Conservation (phyloP, 495 filamentous ascomycete genomes). For the Annulohypoxylon moriforme region DNA sequence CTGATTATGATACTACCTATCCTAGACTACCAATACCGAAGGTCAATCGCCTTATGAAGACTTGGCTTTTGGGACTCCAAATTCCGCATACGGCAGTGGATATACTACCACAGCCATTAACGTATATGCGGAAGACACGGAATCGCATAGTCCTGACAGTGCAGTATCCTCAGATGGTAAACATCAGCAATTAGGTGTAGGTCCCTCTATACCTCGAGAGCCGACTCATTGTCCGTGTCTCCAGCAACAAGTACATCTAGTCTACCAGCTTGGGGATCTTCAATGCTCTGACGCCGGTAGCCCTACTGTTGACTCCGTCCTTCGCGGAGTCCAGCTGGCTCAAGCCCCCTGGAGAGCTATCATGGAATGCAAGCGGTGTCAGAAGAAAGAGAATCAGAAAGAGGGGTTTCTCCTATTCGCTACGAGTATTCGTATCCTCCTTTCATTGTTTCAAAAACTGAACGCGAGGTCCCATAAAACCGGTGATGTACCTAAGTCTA, state of each 20-base stretch:
- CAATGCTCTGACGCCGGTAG: background rate
- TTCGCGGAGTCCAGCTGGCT: conserved; percentile 4
- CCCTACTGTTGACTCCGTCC: background rate
- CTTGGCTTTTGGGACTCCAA: background rate
- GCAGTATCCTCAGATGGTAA: background rate
- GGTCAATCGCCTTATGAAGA: background rate
- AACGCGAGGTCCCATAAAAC: background rate
- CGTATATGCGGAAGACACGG: background rate
- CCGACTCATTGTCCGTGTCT: conserved; percentile 7
- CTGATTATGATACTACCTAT: background rate
- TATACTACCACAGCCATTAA: background rate
- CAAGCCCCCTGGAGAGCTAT: background rate
- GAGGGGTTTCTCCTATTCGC: background rate
- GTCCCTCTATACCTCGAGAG: background rate
- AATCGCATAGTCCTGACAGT: background rate
- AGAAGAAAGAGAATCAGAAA: conserved; percentile 5
- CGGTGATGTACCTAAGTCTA: background rate
- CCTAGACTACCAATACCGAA: background rate
- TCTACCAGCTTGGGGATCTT: conserved; percentile 10
- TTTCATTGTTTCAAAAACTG: background rate
- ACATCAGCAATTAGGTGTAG: background rate
- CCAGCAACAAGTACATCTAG: background rate
- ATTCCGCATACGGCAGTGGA: conserved; percentile 4
- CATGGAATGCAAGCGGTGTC: background rate
- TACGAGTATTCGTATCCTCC: conserved; percentile 5